Percentiles rank a stretch among this genome's conserved stretches.
phyloP scores from a whole-genome alignment of 352 stramenopile species.

The Phytophthora capsici region DNA sequence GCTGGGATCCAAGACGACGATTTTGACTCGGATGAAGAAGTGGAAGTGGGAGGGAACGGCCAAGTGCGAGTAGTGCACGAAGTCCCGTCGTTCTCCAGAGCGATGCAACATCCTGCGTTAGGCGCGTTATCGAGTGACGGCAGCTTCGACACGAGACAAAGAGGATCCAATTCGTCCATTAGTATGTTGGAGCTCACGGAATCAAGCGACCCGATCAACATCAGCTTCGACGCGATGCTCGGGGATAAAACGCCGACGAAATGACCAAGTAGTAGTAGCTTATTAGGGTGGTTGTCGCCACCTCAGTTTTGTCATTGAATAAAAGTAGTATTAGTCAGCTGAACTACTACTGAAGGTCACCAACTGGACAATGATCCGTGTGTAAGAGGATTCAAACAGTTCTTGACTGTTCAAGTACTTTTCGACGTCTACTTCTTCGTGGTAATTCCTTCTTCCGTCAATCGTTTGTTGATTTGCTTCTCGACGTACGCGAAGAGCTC shows the following conservation, averaged over 20 bases:
- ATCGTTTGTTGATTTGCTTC: slow-evolving; percentile 57
- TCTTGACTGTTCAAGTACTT: too few relatives aligned
- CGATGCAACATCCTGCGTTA: slow-evolving; percentile 28
- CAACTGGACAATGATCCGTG: too few relatives aligned
- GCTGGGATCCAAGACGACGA: slow-evolving; percentile 45
- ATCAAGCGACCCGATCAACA: slow-evolving; percentile 24
- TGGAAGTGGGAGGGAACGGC: slow-evolving; percentile 22
- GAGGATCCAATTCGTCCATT: slow-evolving; percentile 43
- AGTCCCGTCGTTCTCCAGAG: slow-evolving; percentile 16
- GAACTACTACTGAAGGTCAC: too few relatives aligned
- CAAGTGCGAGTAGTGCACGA: slow-evolving; percentile 17
- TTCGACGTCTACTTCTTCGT: slow-evolving; percentile 3
- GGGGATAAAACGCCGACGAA: slow-evolving; percentile 25
- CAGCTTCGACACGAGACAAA: slow-evolving; percentile 39
- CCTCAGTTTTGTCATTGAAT: slow-evolving; percentile 19
- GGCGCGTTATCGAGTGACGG: slow-evolving; percentile 40
- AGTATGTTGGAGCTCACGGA: slow-evolving; percentile 42
- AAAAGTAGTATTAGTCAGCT: too few relatives aligned
- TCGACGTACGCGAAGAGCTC: slow-evolving; percentile 81
- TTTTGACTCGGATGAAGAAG: slow-evolving; percentile 40
- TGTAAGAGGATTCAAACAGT: too few relatives aligned
- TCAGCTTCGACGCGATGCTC: slow-evolving; percentile 38
- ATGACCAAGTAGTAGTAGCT: slow-evolving; percentile 7
- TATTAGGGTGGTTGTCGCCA: slow-evolving; percentile 10
- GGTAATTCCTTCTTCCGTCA: slow-evolving; percentile 61